Evolutionary conservation across 2,329 filamentous ascomycete genomes (phyloP), one percentile per base, ranked within the genome.

Genomic region (Leptodontidium sp.): DNA sequence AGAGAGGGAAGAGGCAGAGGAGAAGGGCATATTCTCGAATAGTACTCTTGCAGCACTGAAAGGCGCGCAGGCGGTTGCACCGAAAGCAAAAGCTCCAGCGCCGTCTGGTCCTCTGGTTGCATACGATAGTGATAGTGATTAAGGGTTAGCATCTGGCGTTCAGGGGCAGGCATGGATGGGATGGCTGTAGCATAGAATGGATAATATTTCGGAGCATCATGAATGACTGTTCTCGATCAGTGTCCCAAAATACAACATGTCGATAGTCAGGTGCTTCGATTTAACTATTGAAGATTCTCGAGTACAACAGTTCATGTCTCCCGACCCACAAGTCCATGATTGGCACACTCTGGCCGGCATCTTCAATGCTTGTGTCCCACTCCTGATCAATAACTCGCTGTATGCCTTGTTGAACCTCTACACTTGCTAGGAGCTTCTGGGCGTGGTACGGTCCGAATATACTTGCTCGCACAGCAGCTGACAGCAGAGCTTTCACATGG

Each of bases 71-170:
- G 83, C 88, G 3, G 83, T 88, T 50, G 78, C 81, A 47, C 80
- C 84, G 58, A 84, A 84, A 75, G 73, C 79, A 61, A 83, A 86
- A 52, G 85, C 88, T 64, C 80, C 86, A 11, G 81, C 85, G 35
- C 81, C 88, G 35, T 80, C 87, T 21, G 93, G 93, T 1, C 92
- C 93, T 7, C 82, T 98, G 72, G 96, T 98, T 24, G 92, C 87
- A 32, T 99, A 99, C 77, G 94, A 90, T 66, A 98, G 93, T 79
- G 94, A 97, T 80, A 92, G 94, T 78, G 94, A 97, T 75, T 77
- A 70, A 66, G 45, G 64, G 52, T 55, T 45, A 64, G 45, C 47
- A 62, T 68, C 11, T 61, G 70, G 74, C 65, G 71, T 74, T 73
- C 38, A 15, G 12, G 40, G 40, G 65, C 45, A 49, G 68, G 57